Conservation (phyloP, 2,329 filamentous ascomycete genomes). For the Colletotrichum sp. region DNA sequence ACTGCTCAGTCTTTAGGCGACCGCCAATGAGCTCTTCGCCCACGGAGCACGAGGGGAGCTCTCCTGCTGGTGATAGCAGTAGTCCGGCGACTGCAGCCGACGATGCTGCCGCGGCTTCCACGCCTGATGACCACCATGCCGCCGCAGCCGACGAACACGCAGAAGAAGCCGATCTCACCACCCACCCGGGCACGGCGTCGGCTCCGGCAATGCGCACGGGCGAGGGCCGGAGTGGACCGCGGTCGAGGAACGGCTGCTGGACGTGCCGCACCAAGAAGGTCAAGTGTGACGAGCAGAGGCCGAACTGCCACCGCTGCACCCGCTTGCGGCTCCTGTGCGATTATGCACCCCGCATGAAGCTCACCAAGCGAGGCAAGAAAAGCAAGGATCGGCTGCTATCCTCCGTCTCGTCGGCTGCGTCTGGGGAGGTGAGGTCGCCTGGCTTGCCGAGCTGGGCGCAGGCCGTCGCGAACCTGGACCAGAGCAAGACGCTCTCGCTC, state of each 20-base stretch:
- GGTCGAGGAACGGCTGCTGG: conserved; percentile 24
- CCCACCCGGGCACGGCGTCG: background rate
- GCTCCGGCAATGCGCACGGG: background rate
- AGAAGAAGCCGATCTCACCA: background rate
- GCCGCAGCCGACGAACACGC: background rate
- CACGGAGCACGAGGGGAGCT: background rate
- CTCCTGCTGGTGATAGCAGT: background rate
- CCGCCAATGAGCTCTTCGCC: conserved; percentile 10
- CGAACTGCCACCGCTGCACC: conserved; percentile 29
- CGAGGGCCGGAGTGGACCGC: conserved; percentile 20
- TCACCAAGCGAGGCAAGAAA: background rate
- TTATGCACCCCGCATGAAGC: conserved; percentile 26
- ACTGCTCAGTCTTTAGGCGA: background rate
- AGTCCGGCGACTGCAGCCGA: background rate
- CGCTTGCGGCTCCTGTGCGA: conserved; percentile 31
- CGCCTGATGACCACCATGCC: background rate
- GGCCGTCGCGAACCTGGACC: background rate
- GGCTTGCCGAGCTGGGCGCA: conserved; percentile 9
- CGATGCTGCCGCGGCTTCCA: background rate
- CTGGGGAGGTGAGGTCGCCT: background rate
- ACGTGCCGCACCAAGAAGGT: conserved; percentile 36
- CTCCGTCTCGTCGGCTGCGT: background rate
- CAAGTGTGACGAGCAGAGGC: conserved; percentile 34
- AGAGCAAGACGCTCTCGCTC: conserved; percentile 1
- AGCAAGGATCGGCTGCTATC: conserved; percentile 6